Evolutionary conservation across 2,329 filamentous ascomycete species (phyloP).

Genomic region (Aspergillus candidus): DNA sequence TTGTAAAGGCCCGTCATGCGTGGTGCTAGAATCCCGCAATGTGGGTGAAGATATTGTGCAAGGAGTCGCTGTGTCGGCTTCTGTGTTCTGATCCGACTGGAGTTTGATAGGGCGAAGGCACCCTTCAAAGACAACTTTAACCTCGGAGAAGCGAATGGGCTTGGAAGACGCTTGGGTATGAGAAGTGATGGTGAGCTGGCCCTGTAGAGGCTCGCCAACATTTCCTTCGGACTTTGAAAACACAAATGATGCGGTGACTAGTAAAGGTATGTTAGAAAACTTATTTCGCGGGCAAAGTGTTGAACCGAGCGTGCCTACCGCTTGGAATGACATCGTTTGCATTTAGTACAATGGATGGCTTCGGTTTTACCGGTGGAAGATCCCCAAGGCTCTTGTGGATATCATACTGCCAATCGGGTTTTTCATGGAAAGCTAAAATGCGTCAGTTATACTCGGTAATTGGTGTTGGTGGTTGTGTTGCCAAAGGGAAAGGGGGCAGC

Average conservation of each 20-base stretch:
- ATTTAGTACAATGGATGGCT: conserved; percentile 43
- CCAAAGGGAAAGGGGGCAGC: neutral
- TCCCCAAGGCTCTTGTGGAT: conserved; percentile 43
- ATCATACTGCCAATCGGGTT: conserved; percentile 38
- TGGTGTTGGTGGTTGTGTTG: neutral
- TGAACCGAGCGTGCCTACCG: conserved; percentile 23
- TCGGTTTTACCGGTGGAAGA: conserved; percentile 33
- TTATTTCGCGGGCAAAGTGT: neutral
- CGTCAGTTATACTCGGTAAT: conserved; percentile 1
- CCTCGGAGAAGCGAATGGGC: conserved; percentile 44
- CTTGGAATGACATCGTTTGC: conserved; percentile 46
- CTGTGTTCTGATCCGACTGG: conserved; percentile 26
- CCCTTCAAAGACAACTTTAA: conserved; percentile 50
- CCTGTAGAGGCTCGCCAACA: conserved; percentile 53
- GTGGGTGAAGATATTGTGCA: conserved; percentile 27
- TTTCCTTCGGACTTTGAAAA: conserved; percentile 52
- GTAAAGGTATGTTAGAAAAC: conserved; percentile 14
- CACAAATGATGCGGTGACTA: conserved; percentile 47
- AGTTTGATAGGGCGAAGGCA: conserved; percentile 40
- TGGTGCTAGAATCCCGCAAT: conserved; percentile 29
- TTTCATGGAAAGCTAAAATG: conserved; percentile 29
- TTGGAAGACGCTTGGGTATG: conserved; percentile 40
- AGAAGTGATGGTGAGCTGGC: conserved; percentile 51
- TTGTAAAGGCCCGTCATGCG: conserved; percentile 24
- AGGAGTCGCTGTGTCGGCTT: conserved; percentile 15